Evolutionary conservation across 106 monocot genomes (phyloP).

Genomic region (Dioscorea alata): DNA sequence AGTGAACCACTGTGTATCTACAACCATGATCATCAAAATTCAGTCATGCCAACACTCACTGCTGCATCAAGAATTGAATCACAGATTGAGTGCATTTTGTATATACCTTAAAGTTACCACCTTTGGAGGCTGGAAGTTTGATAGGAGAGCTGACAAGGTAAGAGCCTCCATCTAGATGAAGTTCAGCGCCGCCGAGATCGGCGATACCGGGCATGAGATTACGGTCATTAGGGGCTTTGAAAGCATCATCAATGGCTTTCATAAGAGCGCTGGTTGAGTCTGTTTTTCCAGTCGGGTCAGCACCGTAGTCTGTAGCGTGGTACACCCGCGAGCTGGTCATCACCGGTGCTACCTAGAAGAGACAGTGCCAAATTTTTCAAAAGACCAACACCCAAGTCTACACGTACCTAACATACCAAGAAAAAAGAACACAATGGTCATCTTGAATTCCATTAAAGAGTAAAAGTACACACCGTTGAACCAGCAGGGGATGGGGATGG

Average conservation of each 20-base stretch:
- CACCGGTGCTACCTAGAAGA: too few relatives aligned
- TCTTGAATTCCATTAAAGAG: too few relatives aligned
- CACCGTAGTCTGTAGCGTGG: conserved; percentile 67
- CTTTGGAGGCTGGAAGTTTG: conserved; percentile 35
- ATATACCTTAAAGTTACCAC: conserved; percentile 60
- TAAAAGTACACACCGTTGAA: too few relatives aligned
- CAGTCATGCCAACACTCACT: background rate
- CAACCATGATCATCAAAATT: background rate
- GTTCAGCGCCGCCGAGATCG: conserved; percentile 66
- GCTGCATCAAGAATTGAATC: too few relatives aligned
- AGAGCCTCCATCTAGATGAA: conserved; percentile 61
- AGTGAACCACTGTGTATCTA: conserved; percentile 72
- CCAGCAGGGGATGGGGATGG: background rate
- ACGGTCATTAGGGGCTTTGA: conserved; percentile 13
- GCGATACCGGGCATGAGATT: conserved; percentile 36
- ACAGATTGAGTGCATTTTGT: background rate
- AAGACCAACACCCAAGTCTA: too few relatives aligned
- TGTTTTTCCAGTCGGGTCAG: conserved; percentile 49
- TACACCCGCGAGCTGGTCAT: conserved; percentile 17
- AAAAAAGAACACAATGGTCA: too few relatives aligned
- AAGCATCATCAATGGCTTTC: conserved; percentile 49
- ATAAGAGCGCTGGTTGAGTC: conserved; percentile 58
- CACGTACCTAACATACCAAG: too few relatives aligned
- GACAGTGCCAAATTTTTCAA: too few relatives aligned
- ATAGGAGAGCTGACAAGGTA: conserved; percentile 50